These are phyloP conservation scores for Hagleromyces aurorensis DNA, from an alignment of 805 yeast genomes.

Conservation along the genomic window DNA sequence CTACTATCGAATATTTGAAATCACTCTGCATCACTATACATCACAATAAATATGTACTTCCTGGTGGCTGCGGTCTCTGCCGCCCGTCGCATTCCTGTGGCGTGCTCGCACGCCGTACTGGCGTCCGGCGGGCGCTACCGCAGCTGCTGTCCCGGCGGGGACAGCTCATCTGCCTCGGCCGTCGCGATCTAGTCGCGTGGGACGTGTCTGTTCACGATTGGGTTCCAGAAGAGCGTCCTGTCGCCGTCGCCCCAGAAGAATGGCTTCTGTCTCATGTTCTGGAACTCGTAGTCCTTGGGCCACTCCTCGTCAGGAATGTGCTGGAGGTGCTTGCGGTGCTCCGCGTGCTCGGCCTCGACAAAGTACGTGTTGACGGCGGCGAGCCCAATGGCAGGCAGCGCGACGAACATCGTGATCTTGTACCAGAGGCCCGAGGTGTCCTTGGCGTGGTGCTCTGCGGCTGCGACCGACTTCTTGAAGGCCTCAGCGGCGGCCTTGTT, in stretches of 20 bases:
- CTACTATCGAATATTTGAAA: no score
- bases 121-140: no score
- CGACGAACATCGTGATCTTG: conserved; percentile 71
- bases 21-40: no score
- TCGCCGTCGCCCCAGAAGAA: conserved; percentile 99
- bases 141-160: no score
- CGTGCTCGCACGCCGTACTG: no score
- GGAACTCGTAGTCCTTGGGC: conserved; percentile 87
- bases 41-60: no score
- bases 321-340: conserved; percentile 72
- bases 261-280: conserved; percentile 78
- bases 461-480: conserved; percentile 52
- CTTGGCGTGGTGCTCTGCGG: conserved; percentile 71
- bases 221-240: conserved; percentile 95
- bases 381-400: conserved; percentile 71
- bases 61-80: no score
- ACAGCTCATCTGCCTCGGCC: no score
- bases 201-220: conserved; percentile 82
- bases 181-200: conserved; percentile 26
- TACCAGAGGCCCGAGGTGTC: conserved; percentile 76
- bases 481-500: conserved; percentile 57
- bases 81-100: no score
- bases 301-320: conserved; percentile 79
- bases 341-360: conserved; percentile 81
- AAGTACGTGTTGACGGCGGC: conserved; percentile 75